A percentile compares a stretch with the other conserved stretches of the same genome.
Evolutionary conservation across 495 filamentous ascomycete species (phyloP).

Genomic region (Podospora sp.): DNA sequence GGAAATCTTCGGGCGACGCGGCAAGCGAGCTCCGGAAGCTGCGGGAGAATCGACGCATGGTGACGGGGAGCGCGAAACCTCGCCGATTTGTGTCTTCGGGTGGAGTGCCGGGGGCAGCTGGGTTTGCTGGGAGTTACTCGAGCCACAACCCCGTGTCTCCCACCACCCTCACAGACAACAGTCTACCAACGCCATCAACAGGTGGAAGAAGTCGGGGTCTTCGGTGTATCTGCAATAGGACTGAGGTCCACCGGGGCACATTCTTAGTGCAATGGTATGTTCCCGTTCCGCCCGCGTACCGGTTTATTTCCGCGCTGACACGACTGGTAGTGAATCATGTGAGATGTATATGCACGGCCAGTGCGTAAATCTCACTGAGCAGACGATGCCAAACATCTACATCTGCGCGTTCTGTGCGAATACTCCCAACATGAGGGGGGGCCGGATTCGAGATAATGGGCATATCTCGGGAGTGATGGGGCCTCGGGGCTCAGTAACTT

Average conservation of each 20-base stretch:
- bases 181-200: constrained; percentile 66
- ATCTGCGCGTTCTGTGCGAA: constrained; percentile 80
- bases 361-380: constrained; percentile 71
- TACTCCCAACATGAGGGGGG: constrained; percentile 67
- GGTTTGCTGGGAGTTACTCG: constrained; percentile 26
- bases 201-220: constrained; percentile 60
- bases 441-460: constrained; percentile 61
- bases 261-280: constrained; percentile 84
- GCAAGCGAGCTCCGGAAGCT: constrained; percentile 72
- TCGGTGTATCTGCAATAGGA: constrained; percentile 71
- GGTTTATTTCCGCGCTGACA: background rate
- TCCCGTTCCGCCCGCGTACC: constrained; percentile 4
- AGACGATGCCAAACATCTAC: constrained; percentile 70
- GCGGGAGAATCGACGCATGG: constrained; percentile 63
- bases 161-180: constrained; percentile 67
- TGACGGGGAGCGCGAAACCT: constrained; percentile 43
- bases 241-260: constrained; percentile 51
- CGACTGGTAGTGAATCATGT: constrained; percentile 70
- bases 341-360: constrained; percentile 80
- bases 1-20: constrained; percentile 44
- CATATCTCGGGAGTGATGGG: constrained; percentile 40
- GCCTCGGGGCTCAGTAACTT: constrained; percentile 22
- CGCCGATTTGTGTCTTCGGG: constrained; percentile 21
- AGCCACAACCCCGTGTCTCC: constrained; percentile 54
- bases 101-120: constrained; percentile 17